Percentiles rank a stretch among this genome's conserved stretches.
Evolutionary conservation across 768 basidiomycete genomes (phyloP).

Genomic region (Agaricus subrufescens): DNA sequence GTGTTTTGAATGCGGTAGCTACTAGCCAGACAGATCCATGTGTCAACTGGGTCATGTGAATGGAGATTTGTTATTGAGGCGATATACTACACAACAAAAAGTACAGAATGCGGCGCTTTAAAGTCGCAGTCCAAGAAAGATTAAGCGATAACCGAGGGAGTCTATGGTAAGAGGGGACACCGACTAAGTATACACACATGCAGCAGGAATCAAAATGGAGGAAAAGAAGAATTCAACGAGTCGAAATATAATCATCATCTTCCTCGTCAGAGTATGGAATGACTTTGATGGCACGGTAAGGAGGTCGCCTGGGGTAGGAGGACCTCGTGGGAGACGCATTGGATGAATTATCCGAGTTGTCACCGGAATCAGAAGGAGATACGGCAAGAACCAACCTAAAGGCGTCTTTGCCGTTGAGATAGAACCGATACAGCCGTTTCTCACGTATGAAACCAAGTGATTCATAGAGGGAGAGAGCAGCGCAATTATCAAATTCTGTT

Average conservation of each 20-base stretch:
- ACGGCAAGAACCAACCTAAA: constrained; percentile 75
- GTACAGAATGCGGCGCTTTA: too few species aligned
- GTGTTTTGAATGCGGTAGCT: too few species aligned
- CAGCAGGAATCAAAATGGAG: too few species aligned
- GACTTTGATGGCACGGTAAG: constrained; percentile 40
- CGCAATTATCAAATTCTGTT: constrained; percentile 90
- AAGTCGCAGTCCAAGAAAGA: too few species aligned
- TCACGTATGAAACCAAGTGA: constrained; percentile 93
- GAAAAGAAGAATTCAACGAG: constrained; percentile 20
- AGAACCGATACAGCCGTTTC: constrained; percentile 92
- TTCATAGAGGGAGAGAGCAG: constrained; percentile 86
- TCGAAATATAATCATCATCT: constrained; percentile 30
- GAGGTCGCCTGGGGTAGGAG: constrained; percentile 15
- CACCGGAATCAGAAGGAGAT: constrained; percentile 34
- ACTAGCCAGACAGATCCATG: too few species aligned
- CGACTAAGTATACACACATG: too few species aligned
- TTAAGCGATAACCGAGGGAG: too few species aligned
- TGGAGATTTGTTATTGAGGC: too few species aligned
- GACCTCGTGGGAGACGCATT: constrained; percentile 13
- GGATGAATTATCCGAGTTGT: constrained; percentile 25
- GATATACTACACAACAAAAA: too few species aligned
- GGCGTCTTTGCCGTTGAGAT: constrained; percentile 96
- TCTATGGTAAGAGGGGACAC: too few species aligned
- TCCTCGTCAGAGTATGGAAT: constrained; percentile 43
- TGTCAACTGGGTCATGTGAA: too few species aligned